A percentile compares a stretch with the other conserved stretches of the same genome.
Evolutionary conservation across 768 basidiomycete species (phyloP).

Genomic region (Xerocomus spinulosus): DNA sequence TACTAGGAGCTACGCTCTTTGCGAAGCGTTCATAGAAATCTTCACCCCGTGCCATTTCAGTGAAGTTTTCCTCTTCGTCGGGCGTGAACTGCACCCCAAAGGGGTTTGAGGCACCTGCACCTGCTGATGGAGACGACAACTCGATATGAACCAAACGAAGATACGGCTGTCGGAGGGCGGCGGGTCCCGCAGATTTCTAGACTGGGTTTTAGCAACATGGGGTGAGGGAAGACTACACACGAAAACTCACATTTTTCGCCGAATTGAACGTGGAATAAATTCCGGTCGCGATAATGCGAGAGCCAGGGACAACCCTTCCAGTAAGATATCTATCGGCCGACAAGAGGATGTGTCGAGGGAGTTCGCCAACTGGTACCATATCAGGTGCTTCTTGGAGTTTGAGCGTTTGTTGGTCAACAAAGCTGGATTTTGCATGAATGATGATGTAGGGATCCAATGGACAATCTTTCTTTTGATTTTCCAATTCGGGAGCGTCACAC

Average conservation of each 20-base stretch:
- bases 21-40: conserved; percentile 93
- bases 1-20: conserved; percentile 92
- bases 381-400: conserved; percentile 99
- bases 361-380: conserved; percentile 98
- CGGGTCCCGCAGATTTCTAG: conserved; percentile 76
- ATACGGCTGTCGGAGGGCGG: conserved; percentile 91
- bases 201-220: not conserved
- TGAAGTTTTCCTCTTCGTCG: conserved; percentile 97
- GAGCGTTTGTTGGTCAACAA: conserved; percentile 93
- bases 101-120: conserved; percentile 70
- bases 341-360: conserved; percentile 91
- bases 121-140: conserved; percentile 72
- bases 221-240: not conserved
- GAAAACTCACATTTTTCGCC: conserved; percentile 63
- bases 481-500: conserved; percentile 76
- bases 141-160: conserved; percentile 92
- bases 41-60: conserved; percentile 82
- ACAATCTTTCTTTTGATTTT: conserved; percentile 91
- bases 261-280: conserved; percentile 96
- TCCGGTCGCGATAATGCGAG: conserved; percentile 91
- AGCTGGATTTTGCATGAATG: conserved; percentile 88
- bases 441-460: conserved; percentile 95
- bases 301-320: conserved; percentile 91
- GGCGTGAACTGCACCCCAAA: conserved; percentile 88
- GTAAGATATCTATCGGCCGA: conserved; percentile 89